phyloP scores from a whole-genome alignment of 2,329 filamentous ascomycete species.

The Trichoderma endophyticum region DNA sequence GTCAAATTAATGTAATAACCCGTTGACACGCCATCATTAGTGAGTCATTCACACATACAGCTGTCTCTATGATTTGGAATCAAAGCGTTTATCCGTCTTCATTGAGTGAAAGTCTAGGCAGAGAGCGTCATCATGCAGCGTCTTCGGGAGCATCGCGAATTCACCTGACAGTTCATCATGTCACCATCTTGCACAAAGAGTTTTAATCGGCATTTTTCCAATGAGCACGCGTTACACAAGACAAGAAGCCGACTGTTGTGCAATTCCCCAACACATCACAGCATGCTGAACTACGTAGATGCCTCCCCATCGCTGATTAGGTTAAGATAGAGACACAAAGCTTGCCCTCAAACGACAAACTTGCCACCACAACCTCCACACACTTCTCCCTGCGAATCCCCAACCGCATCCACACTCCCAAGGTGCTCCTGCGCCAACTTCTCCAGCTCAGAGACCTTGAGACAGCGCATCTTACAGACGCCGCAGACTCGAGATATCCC shows the following conservation, averaged over 20 bases:
- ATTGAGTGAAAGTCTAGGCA: neutral
- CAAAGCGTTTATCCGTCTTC: neutral
- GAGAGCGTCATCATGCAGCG: neutral
- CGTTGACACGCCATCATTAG: neutral
- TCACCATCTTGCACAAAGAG: neutral
- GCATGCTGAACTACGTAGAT: neutral
- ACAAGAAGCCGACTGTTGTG: neutral
- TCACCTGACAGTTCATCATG: neutral
- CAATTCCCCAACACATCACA: neutral
- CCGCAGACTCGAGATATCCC: constrained; percentile 53
- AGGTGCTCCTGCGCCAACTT: constrained; percentile 33
- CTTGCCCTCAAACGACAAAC: constrained; percentile 32
- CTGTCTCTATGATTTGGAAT: neutral
- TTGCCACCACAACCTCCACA: constrained; percentile 44
- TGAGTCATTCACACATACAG: neutral
- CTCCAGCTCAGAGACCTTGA: constrained; percentile 43
- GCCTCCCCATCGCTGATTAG: neutral
- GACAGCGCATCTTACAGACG: constrained; percentile 51
- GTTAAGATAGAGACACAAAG: neutral
- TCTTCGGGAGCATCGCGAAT: neutral
- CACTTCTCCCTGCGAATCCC: constrained; percentile 33
- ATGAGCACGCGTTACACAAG: neutral
- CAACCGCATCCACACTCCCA: constrained; percentile 25
- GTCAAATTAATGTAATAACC: neutral
- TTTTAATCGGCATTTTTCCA: neutral